Conservation (phyloP, 2,329 filamentous ascomycete genomes). For the Teratosphaeria epicoccoides region DNA sequence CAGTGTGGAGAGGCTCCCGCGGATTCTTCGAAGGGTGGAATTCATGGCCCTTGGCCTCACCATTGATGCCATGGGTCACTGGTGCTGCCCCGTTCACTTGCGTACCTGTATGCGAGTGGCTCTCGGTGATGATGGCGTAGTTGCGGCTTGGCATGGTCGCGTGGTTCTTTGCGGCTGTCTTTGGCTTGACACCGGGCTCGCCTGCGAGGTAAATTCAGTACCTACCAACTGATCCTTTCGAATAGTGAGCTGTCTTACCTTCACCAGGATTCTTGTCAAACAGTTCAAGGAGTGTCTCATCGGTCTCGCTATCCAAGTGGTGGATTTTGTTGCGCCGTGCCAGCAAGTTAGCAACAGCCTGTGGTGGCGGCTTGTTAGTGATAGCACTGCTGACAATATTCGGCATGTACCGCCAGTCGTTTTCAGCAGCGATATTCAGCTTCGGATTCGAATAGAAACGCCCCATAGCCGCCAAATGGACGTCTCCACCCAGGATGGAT, state of each 20-base stretch:
- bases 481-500: constrained; percentile 54
- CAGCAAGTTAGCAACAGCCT: constrained; percentile 54
- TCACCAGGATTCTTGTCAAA: constrained; percentile 49
- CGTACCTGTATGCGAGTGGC: constrained; percentile 22
- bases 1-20: constrained; percentile 60
- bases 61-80: constrained; percentile 15
- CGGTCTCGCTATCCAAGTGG: constrained; percentile 50
- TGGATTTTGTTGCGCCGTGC: constrained; percentile 56
- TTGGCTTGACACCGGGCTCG: constrained; percentile 37
- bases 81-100: constrained; percentile 5
- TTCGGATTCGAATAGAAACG: constrained; percentile 55
- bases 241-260: constrained; percentile 1
- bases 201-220: constrained; percentile 1
- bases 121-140: constrained; percentile 53
- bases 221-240: not conserved
- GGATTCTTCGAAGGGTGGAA: constrained; percentile 40
- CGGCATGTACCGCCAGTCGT: constrained; percentile 53
- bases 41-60: constrained; percentile 13
- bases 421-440: constrained; percentile 44
- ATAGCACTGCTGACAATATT: constrained; percentile 56
- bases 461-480: constrained; percentile 52
- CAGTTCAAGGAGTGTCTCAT: constrained; percentile 53
- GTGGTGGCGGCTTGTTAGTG: constrained; percentile 57
- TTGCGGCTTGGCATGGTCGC: constrained; percentile 71
- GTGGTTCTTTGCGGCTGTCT: constrained; percentile 64